Base-by-base conservation (phyloP, 2,329 filamentous ascomycete genomes). In the Fonsecaea erecta region DNA sequence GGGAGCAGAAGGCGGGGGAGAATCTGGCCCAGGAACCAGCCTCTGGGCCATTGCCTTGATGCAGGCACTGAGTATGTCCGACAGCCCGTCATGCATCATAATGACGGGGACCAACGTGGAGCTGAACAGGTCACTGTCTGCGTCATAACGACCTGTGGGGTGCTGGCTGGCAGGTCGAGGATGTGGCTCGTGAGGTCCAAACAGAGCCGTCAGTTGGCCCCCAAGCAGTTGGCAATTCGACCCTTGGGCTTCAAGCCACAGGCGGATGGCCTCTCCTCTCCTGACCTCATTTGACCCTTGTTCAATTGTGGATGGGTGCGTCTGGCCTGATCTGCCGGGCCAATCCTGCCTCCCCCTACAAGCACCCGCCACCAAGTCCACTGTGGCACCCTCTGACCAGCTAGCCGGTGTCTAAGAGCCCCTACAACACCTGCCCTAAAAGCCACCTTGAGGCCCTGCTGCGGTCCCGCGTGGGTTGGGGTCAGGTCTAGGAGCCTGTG, bases 161-260 rank as follows among this genome's bases (percentile, higher is more conserved):
- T 8, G n/a, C 28, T 30, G 28, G n/a, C n/a, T 30, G 40, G 40
- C 37, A 43, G 24, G 40, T 40, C 55, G 55, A 58, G 55, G 26
- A 18, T 40, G 30, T 58, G 55, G 18, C 43, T 37, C 30, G 35
- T 58, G 55, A 58, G 32, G 37, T 51, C n/a, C 30, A 58, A 58
- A 48, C n/a, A 48, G 55, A 58, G 43, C n/a, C 11, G 11, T 48
- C 9, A 2, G 18, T 24, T 7, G 43, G 16, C 4, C 21, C 43
- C 21, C 55, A 30, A 58, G 16, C 32, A 16, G n/a, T 16, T 9
- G 55, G 1, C 21, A 24, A 48, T 26, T n/a, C 30, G 40, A 58
- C 40, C 26, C 48, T 48, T 14, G 18, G 24, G 8, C 37, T 30
- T 18, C 55, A 58, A 58, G 55, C 55, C 55, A 58, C 55, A 51